Percentiles rank a stretch among this genome's conserved stretches.
Evolutionary conservation across 2,329 filamentous ascomycete genomes (phyloP).

Genomic region (Ceratocystis diversiconidia): DNA sequence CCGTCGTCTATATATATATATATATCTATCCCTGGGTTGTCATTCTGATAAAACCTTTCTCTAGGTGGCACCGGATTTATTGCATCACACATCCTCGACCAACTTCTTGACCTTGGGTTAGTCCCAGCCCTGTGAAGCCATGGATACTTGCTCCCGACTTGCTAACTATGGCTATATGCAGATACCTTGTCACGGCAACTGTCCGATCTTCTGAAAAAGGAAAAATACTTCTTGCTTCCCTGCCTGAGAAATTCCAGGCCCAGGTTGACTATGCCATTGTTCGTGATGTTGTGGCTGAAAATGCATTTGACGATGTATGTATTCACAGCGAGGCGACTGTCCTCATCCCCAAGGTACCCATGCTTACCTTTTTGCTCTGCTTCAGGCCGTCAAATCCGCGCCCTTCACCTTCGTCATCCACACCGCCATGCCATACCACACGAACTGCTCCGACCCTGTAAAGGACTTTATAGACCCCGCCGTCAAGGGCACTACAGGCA

Average conservation of each 20-base stretch:
- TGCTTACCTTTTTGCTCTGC: background rate
- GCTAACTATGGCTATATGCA: background rate
- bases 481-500: conserved; percentile 36
- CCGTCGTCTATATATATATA: background rate
- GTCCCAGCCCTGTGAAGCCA: background rate
- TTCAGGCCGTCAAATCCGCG: conserved; percentile 18
- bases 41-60: background rate
- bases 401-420: conserved; percentile 62
- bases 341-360: conserved; percentile 21
- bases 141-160: background rate
- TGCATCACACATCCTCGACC: conserved; percentile 38
- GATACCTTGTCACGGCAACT: conserved; percentile 13
- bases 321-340: conserved; percentile 21
- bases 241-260: conserved; percentile 21
- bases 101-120: conserved; percentile 26
- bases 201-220: conserved; percentile 30
- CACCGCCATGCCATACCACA: conserved; percentile 61
- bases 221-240: conserved; percentile 29
- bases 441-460: conserved; percentile 40
- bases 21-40: too few relatives aligned
- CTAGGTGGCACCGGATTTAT: conserved; percentile 40
- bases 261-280: conserved; percentile 42
- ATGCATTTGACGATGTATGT: conserved; percentile 48
- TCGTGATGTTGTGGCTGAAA: conserved; percentile 53
- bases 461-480: conserved; percentile 41